Conservation (phyloP, 176 grass and related monocot genomes). For the Cymbopogon citratus region DNA sequence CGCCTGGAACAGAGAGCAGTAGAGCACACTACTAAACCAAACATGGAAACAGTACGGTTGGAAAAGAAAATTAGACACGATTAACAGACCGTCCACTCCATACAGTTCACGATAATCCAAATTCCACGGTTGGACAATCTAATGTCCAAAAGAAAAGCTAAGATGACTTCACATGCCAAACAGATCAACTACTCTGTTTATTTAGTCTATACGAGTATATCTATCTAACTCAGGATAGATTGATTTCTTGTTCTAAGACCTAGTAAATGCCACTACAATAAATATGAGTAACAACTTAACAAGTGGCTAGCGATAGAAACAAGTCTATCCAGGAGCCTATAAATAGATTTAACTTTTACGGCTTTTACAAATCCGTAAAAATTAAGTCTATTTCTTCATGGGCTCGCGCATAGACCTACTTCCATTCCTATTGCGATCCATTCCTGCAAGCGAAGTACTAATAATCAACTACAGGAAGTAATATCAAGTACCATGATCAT, state of each 20-base stretch:
- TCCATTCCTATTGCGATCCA: no score
- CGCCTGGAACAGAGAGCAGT: neutral
- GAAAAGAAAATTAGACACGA: neutral
- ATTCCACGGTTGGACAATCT: neutral
- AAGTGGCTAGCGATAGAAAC: neutral
- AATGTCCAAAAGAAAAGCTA: neutral
- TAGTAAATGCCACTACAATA: neutral
- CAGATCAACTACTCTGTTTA: neutral
- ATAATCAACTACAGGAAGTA: neutral
- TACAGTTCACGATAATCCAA: neutral
- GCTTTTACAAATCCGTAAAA: no score
- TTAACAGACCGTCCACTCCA: neutral
- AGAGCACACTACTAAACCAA: neutral
- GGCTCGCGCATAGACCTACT: no score
- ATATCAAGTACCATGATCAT: neutral
- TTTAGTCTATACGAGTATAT: neutral
- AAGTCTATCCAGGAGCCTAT: no score
- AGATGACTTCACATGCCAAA: neutral
- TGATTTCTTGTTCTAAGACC: neutral
- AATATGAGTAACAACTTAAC: neutral
- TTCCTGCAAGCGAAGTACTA: neutral
- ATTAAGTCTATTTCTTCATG: no score
- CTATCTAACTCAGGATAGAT: no score
- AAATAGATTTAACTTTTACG: no score
- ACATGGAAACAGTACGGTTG: neutral